Conservation (phyloP, 306 rosid genomes). For the Hippophae gyantsensis region DNA sequence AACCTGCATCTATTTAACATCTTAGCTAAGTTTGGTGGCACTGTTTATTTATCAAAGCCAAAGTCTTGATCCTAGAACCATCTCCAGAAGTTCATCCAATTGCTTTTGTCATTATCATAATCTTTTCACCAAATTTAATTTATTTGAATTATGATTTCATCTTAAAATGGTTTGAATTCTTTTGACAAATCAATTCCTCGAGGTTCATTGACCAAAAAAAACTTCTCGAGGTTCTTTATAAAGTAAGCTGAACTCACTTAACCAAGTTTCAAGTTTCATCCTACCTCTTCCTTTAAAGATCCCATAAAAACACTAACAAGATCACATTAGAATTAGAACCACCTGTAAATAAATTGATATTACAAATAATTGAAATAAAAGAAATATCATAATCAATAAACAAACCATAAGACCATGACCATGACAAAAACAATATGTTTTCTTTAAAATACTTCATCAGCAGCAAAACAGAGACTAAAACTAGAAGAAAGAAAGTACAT, state of each 20-base stretch:
- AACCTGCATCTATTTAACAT: too few species aligned
- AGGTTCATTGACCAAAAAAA: neutral
- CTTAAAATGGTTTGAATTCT: neutral
- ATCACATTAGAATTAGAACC: neutral
- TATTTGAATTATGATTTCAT: neutral
- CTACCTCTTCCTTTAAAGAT: neutral
- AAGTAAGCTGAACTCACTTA: neutral
- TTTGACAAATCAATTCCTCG: neutral
- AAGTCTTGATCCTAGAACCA: neutral
- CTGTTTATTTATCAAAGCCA: neutral
- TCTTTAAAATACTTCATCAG: too few species aligned
- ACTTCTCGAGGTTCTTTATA: neutral
- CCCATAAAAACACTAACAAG: neutral
- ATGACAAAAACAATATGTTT: neutral
- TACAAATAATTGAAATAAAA: neutral
- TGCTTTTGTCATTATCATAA: neutral
- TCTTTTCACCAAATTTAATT: neutral
- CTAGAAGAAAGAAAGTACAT: too few species aligned
- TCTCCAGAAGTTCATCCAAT: neutral
- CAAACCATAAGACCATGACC: neutral
- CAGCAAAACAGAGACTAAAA: too few species aligned
- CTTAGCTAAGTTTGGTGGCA: too few species aligned
- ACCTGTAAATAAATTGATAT: neutral
- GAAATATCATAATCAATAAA: slow-evolving; percentile 1
- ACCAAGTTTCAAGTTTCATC: neutral